Conservation (phyloP, 2,329 filamentous ascomycete genomes). For the Colletotrichum euphorbiae region DNA sequence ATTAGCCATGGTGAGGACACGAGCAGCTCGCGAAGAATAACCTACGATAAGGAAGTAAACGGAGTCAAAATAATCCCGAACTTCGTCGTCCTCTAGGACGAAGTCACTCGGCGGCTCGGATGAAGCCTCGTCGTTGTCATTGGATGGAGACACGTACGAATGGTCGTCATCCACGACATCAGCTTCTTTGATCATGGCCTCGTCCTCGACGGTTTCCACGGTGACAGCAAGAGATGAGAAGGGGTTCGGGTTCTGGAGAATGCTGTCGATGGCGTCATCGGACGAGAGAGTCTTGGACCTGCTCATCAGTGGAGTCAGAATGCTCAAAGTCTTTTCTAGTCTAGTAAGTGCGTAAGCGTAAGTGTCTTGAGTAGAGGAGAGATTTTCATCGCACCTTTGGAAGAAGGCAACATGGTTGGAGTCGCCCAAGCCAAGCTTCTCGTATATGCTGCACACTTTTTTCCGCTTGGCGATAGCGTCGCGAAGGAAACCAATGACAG, state of each 20-base stretch:
- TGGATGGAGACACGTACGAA: background rate
- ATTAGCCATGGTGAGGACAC: background rate
- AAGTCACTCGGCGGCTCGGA: background rate
- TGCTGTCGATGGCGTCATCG: background rate
- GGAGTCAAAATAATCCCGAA: background rate
- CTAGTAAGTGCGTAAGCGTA: background rate
- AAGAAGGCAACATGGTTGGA: background rate
- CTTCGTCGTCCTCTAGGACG: background rate
- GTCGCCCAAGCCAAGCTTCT: background rate
- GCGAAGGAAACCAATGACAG: background rate
- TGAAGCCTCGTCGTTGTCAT: background rate
- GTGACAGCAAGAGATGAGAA: background rate
- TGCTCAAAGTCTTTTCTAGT: background rate
- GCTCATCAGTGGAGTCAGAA: background rate
- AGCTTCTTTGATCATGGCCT: background rate
- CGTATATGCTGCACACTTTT: background rate
- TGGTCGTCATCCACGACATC: background rate
- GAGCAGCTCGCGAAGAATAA: no score
- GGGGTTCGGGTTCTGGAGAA: accelerated
- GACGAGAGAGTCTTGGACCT: accelerated
- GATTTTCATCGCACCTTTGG: background rate
- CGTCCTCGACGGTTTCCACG: background rate
- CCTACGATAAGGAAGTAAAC: background rate
- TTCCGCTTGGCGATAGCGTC: background rate
- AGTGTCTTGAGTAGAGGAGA: background rate